Evolutionary conservation across 805 yeast genomes (phyloP).

Genomic region (Candida koratica): DNA sequence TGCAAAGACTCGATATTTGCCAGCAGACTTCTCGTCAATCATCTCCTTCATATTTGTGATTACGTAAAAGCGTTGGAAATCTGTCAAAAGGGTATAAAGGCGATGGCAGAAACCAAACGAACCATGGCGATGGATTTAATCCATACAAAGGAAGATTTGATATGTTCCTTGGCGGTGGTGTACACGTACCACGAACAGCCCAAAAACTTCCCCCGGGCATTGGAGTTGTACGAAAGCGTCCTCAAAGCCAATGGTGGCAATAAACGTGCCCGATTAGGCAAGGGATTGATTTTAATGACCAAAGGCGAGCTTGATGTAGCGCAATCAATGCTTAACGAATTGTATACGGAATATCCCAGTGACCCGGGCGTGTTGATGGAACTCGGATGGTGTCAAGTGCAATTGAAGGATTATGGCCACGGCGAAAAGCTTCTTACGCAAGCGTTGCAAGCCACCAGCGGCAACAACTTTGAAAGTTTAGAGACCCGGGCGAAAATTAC

Average conservation of each 20-base stretch:
- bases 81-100: conserved; percentile 57
- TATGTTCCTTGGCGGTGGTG: conserved; percentile 65
- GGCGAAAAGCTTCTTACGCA: conserved; percentile 52
- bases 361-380: conserved; percentile 62
- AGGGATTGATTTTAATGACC: conserved; percentile 72
- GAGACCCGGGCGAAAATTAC: conserved; percentile 56
- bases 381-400: conserved; percentile 73
- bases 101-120: conserved; percentile 47
- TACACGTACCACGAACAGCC: conserved; percentile 90
- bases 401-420: conserved; percentile 42
- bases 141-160: conserved; percentile 54
- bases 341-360: conserved; percentile 45
- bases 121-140: conserved; percentile 45
- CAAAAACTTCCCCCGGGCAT: conserved; percentile 73
- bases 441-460: conserved; percentile 43
- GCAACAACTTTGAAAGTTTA: conserved; percentile 48
- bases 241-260: conserved; percentile 43
- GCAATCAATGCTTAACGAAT: conserved; percentile 45
- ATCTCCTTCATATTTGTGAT: conserved; percentile 56
- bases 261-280: conserved; percentile 70
- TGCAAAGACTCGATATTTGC: conserved; percentile 50
- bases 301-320: conserved; percentile 58
- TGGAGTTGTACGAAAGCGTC: conserved; percentile 63
- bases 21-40: conserved; percentile 59
- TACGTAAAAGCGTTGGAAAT: conserved; percentile 59